Base-by-base conservation (phyloP, 2,329 filamentous ascomycete species). In the Hysterium pulicare region DNA sequence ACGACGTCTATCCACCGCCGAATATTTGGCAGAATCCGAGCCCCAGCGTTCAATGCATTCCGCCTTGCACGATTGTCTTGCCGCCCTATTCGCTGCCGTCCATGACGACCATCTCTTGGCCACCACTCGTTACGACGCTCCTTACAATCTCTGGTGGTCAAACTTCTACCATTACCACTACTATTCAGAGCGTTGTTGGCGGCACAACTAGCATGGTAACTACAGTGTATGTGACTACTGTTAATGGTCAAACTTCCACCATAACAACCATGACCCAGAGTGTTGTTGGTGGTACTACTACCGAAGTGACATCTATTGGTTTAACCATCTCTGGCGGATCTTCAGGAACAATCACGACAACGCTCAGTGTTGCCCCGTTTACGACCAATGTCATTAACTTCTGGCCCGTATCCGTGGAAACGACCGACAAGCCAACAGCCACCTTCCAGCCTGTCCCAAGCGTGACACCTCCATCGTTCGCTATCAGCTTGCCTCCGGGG, bases 341-440 rank as follows among this genome's bases (percentile, higher is more conserved):
- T 15, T 34, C 26, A 15, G 38, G 16, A 19, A 42, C 32, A 8
- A 31, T 40, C 15, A 42, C 39, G 2, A 43, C 42, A 2, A 40
- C 21, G 13, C 7, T 42, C 20, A 21, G 23, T 6, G 28, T 48
- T 32, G 35, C 42, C 2, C 42, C 46, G 1, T 21, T 48, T 23
- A 42, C 40, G 10, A 48, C 46, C 2, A 32, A 35, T 32, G 23
- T 35, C 20, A 38, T 48, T 24, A 36, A 41, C 7, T 43, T 48
- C 39, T 46, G 43, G 42, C 39, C 46, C 3, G 19, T 48, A 5
- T 40, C 26, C 8, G 34, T 42, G 2, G 34, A 40, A 15, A 19
- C 23, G 9, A 26, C 36, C 4, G 35, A 48, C 16, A 19, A 31
- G 15, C n/a, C n/a, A 8, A 33, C 13, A n/a, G 19, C 13, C 5